Evolutionary conservation across 192 early-diverging fungal genomes (phyloP).

Genomic region (Martensiomyces pterosporus): DNA sequence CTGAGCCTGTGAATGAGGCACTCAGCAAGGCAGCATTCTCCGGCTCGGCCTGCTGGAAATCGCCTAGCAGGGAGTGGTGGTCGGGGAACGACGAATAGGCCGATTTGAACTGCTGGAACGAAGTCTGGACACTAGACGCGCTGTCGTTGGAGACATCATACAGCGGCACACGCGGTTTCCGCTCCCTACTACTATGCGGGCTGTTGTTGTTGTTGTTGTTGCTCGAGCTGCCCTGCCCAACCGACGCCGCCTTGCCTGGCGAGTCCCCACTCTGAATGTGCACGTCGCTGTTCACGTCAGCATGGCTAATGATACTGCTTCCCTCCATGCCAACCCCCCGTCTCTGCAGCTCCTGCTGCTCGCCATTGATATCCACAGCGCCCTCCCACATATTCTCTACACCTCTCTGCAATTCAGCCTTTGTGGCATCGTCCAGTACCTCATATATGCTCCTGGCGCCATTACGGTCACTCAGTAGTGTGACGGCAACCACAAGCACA

Average conservation of each 20-base stretch:
- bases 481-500: slow-evolving; percentile 33
- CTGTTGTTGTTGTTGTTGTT: too few species aligned
- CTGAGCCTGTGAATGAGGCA: too few species aligned
- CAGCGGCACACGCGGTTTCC: not conserved
- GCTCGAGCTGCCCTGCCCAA: not conserved
- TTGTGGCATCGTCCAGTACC: slow-evolving; percentile 10
- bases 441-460: slow-evolving; percentile 22
- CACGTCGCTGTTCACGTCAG: not conserved
- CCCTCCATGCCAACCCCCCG: not conserved
- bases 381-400: slow-evolving; percentile 30
- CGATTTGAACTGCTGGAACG: slow-evolving; percentile 26
- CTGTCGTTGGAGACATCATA: slow-evolving; percentile 15
- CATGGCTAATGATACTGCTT: slow-evolving; percentile 2
- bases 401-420: slow-evolving; percentile 16
- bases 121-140: slow-evolving; percentile 19
- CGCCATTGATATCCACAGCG: not conserved
- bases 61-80: slow-evolving; percentile 5
- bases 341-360: not conserved
- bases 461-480: slow-evolving; percentile 40
- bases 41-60: not conserved
- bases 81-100: slow-evolving; percentile 25
- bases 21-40: not conserved
- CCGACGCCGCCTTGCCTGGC: not conserved
- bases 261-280: not conserved
- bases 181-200: not conserved